Percentiles rank a stretch among this genome's conserved stretches.
phyloP scores from a whole-genome alignment of 2,329 filamentous ascomycete species.

The Aureobasidium sp. region DNA sequence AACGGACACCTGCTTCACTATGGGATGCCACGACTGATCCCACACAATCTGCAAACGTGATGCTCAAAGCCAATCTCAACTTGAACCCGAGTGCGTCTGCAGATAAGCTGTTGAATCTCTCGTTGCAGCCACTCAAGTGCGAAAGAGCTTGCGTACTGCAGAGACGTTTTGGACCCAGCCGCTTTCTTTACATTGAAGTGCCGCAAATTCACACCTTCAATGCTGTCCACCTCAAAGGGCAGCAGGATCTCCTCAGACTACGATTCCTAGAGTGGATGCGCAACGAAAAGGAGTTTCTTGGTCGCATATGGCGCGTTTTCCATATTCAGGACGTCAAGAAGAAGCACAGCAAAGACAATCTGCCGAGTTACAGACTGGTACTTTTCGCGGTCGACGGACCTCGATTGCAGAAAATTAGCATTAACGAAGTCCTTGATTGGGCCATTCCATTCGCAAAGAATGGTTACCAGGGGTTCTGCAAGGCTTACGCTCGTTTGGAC shows the following conservation, averaged over 20 bases:
- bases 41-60: background rate
- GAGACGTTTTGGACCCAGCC: conserved; percentile 30
- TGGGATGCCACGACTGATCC: background rate
- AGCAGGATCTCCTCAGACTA: conserved; percentile 21
- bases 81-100: background rate
- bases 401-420: conserved; percentile 17
- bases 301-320: conserved; percentile 36
- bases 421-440: conserved; percentile 33
- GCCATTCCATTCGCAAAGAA: conserved; percentile 34
- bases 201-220: conserved; percentile 25
- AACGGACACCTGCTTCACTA: background rate
- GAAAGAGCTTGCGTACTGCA: conserved; percentile 22
- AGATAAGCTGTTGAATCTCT: conserved; percentile 21
- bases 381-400: conserved; percentile 24
- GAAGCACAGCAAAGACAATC: conserved; percentile 17
- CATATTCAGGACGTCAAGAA: conserved; percentile 31
- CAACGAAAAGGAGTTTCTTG: conserved; percentile 33
- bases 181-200: conserved; percentile 36
- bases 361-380: conserved; percentile 16
- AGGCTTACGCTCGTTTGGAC: conserved; percentile 37
- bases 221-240: conserved; percentile 17
- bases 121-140: conserved; percentile 19
- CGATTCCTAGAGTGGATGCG: conserved; percentile 31
- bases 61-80: conserved; percentile 6
- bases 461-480: conserved; percentile 31